Base-by-base conservation (phyloP, 169 alveolate genomes). In the Plasmodium vinckei region DNA sequence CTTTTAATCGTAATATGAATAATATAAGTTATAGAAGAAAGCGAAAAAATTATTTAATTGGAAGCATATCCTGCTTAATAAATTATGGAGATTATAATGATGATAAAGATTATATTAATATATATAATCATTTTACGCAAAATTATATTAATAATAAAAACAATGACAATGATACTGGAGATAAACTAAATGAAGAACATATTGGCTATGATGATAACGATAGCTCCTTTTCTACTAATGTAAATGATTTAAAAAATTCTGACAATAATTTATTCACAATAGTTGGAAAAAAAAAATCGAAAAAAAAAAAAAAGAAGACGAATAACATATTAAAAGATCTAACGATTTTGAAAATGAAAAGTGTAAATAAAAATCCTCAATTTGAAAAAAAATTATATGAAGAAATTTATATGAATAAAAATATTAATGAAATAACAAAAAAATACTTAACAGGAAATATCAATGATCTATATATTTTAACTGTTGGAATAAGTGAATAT, bases 401-500 rank as follows among this genome's bases (percentile, higher is more conserved):
- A 82, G 84, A 82, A 82, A 82, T 82, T 21, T 82, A 82, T 59
- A 67, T 82, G 82, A 82, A 82, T 67, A 53, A 82, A 82, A 67
- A 67, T 53, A 82, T 56, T 25, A 82, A 67, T 67, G 33, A 44
- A 46, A 51, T 67, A 51, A 17, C 84, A 27, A 82, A 82, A 57
- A 82, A 82, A 82, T 82, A 82, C n/a, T 42, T 67, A 53, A 82
- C 67, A 82, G 68, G 68, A 82, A 82, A 82, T 53, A 82, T 82
- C 9, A 82, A 57, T 59, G 67, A 82, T 82, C 42, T 82, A 33
- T 82, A 82, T 42, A 82, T 82, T 23, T 67, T 82, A 67, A 82
- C 90, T 39, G 90, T 82, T 17, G 90, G 90, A 67, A 68, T 82
- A 82, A 82, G 65, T 82, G 90, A 82, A 47, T 82, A 82, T 70